Evolutionary conservation across 192 early-diverging fungal genomes (phyloP), one percentile per base, ranked within the genome.

Genomic region (Umbelopsis isabellina): DNA sequence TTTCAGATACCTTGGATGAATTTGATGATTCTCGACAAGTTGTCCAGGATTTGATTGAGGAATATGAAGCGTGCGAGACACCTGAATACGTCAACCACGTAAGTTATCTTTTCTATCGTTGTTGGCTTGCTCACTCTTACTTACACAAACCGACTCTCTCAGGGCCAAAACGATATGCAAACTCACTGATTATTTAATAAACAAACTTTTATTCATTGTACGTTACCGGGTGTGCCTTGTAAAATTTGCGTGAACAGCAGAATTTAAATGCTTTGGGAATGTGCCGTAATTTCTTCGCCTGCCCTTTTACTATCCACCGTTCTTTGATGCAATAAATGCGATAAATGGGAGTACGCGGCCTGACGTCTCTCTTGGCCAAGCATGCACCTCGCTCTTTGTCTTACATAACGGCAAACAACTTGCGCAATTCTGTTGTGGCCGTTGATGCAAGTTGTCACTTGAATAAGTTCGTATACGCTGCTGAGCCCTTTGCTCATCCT

Each of bases 11-110:
- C 21, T 70, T 97, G 65, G 94, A 93, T 44, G 98, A 99, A 77
- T 97, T 99, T 89, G 94, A 97, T 76, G 87, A 89, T 49, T 92
- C 93, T 41, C 85, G 96, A 67, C 88, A 94, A 52, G 91, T 94
- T 21, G 93, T 99, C 2, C 87, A 94, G 67, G 94, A 98, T 20
- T 80, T 99, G 67, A 95, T 99, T 67, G 84, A 89, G 65, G 96
- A 99, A 76, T 98, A 99, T 70, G 90, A 93, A 66, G 95, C 96
- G 6, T 97, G 95, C 73, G 96, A 99, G 77, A 91, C 86, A 23
- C 88, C 93, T 20, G 91, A 93, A 61, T 99, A 99, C 82, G 80
- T 94, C 49, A 83, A 85, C 27, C 86, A 86, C 72, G 86, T 83
- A 77, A 72, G 82, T 79, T 25, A 1, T n/a, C 33, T 8, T 0